phyloP scores from a whole-genome alignment of 2,329 filamentous ascomycete genomes.

The Leptographium flavum region DNA sequence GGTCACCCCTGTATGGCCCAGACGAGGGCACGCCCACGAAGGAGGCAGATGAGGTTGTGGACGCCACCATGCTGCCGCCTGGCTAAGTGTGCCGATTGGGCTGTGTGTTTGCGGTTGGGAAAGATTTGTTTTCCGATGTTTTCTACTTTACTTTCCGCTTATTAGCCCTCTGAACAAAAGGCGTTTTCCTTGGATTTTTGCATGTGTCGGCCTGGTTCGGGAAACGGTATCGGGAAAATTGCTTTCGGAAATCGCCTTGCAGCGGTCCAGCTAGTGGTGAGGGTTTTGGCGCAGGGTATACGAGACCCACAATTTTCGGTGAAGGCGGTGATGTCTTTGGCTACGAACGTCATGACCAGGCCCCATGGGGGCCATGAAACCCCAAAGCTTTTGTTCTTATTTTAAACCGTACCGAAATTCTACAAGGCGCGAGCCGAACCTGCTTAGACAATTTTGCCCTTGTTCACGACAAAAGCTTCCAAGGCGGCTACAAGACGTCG shows the following conservation, averaged over 20 bases:
- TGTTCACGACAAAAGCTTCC: conserved; percentile 88
- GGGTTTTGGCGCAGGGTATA: no score
- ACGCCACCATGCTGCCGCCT: conserved; percentile 84
- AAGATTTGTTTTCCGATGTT: neutral
- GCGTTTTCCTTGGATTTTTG: neutral
- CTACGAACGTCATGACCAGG: no score
- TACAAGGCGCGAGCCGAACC: no score
- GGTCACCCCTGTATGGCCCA: conserved; percentile 69
- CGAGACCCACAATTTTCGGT: no score
- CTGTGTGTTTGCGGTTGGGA: neutral
- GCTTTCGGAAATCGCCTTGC: no score
- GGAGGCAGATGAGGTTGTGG: conserved; percentile 88
- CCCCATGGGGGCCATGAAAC: no score
- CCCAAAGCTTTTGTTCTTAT: neutral
- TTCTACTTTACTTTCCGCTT: neutral
- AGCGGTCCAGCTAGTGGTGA: neutral
- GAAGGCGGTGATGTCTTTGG: no score
- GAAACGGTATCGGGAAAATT: neutral
- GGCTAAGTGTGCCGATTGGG: conserved; percentile 42
- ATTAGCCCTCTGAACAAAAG: neutral
- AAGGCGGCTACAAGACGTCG: conserved; percentile 56
- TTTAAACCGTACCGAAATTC: neutral
- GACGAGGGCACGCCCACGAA: conserved; percentile 56
- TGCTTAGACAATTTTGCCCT: conserved; percentile 52
- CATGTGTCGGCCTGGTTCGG: neutral